Evolutionary conservation across 495 filamentous ascomycete species (phyloP).

Genomic region (Parmelia sp.): DNA sequence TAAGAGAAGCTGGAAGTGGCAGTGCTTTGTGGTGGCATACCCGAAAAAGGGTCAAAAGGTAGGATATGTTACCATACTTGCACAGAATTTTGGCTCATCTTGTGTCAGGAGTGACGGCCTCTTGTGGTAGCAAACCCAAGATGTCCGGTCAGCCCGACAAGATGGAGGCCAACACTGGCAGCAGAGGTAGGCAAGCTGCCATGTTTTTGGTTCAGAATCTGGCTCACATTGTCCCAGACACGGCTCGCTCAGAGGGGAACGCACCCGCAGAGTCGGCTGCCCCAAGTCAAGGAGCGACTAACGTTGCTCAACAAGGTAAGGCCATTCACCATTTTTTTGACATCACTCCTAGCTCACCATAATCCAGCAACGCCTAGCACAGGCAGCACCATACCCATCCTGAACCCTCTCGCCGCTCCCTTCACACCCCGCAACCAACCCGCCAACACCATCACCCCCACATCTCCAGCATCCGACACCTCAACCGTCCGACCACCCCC

Average conservation of each 20-base stretch:
- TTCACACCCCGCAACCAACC: not conserved
- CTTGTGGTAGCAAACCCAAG: not conserved
- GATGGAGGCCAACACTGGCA: not conserved
- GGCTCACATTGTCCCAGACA: not conserved
- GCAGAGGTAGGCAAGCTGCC: not conserved
- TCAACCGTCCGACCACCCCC: not conserved
- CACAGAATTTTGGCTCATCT: not conserved
- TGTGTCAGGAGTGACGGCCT: not conserved
- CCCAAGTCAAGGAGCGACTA: not conserved
- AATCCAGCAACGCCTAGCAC: not conserved
- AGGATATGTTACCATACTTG: not conserved
- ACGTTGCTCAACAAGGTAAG: not conserved
- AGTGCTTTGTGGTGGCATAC: not conserved
- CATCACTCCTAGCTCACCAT: not conserved
- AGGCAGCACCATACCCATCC: not conserved
- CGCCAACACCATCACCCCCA: not conserved
- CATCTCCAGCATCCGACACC: not conserved
- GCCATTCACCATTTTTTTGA: not conserved
- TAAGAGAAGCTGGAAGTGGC: too few species aligned
- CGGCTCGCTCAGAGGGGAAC: not conserved
- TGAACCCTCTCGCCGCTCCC: not conserved
- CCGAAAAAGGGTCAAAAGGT: not conserved
- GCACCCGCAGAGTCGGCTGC: not conserved
- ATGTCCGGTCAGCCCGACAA: not conserved
- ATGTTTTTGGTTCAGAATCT: not conserved